These are phyloP conservation scores for Russula olivacea DNA, from an alignment of 768 basidiomycete genomes.

Conservation along the genomic window DNA sequence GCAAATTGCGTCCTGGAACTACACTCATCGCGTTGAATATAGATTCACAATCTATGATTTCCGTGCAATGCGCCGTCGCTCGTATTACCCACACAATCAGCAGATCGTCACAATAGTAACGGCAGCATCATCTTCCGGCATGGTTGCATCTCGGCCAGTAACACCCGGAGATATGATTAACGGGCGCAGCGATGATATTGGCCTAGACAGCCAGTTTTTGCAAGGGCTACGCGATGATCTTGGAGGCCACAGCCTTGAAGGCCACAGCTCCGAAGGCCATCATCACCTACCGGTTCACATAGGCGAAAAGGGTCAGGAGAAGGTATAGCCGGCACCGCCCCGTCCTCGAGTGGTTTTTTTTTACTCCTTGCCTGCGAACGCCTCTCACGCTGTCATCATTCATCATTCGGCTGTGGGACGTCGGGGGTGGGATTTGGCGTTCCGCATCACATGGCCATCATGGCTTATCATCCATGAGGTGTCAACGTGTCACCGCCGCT, in stretches of 20 bases:
- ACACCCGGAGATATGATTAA: slow-evolving; percentile 41
- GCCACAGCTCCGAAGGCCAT: slow-evolving; percentile 4
- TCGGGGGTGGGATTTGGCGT: not conserved
- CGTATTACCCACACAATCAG: slow-evolving; percentile 85
- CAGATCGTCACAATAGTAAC: slow-evolving; percentile 57
- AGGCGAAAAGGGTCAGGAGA: slow-evolving; percentile 6
- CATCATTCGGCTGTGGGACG: not conserved
- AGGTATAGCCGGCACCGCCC: not conserved
- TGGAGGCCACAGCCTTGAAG: slow-evolving; percentile 13
- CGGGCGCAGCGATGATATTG: slow-evolving; percentile 23
- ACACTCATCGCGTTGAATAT: slow-evolving; percentile 1
- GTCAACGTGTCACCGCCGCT: not conserved
- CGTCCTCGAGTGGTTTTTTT: not conserved
- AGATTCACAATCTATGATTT: slow-evolving; percentile 94
- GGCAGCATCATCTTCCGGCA: slow-evolving; percentile 66
- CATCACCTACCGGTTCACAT: slow-evolving; percentile 9
- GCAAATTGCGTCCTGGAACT: slow-evolving; percentile 2
- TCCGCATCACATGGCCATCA: not conserved
- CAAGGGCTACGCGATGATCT: slow-evolving; percentile 12
- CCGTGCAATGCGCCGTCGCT: slow-evolving; percentile 83
- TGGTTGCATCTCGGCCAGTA: slow-evolving; percentile 65
- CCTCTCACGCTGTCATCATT: slow-evolving; percentile 16
- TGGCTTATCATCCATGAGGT: slow-evolving; percentile 3
- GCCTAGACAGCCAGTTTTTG: not conserved
- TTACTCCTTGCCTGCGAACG: not conserved